phyloP scores from a whole-genome alignment of 2,329 filamentous ascomycete genomes.

The Capronia americana region DNA sequence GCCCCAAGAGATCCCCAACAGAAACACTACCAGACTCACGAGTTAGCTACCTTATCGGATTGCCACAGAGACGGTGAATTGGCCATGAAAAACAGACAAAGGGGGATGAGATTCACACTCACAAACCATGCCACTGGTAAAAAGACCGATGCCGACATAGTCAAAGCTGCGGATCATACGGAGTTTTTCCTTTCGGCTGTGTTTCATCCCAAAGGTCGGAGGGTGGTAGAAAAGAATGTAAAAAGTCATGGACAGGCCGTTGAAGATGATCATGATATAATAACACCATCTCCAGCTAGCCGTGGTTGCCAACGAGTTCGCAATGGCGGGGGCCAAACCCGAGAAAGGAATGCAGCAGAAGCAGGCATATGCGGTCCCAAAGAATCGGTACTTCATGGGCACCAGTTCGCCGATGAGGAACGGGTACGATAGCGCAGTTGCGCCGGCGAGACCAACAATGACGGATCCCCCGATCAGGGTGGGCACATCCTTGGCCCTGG shows the following conservation, averaged over 20 bases:
- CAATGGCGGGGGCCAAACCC: slow-evolving; percentile 53
- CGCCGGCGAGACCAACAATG: neutral
- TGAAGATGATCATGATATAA: slow-evolving; percentile 56
- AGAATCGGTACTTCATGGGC: slow-evolving; percentile 48
- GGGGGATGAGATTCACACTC: slow-evolving; percentile 12
- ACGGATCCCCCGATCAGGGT: slow-evolving; percentile 46
- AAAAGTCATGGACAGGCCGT: slow-evolving; percentile 49
- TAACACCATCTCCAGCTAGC: slow-evolving; percentile 57
- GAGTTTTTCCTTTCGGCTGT: slow-evolving; percentile 41
- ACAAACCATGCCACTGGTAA: slow-evolving; percentile 42
- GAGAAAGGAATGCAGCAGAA: slow-evolving; percentile 44
- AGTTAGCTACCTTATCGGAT: no score
- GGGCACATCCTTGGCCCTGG: slow-evolving; percentile 46
- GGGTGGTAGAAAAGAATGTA: slow-evolving; percentile 57
- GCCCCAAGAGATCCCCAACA: slow-evolving; percentile 47
- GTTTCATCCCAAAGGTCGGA: slow-evolving; percentile 55
- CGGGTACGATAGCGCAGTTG: slow-evolving; percentile 39
- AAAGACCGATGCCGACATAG: slow-evolving; percentile 54
- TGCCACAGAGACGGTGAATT: no score
- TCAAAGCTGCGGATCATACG: slow-evolving; percentile 54
- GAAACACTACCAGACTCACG: slow-evolving; percentile 1
- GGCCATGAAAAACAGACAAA: slow-evolving; percentile 51
- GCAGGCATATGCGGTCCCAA: slow-evolving; percentile 45
- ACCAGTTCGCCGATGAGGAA: slow-evolving; percentile 50
- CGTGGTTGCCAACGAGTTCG: slow-evolving; percentile 50